phyloP scores from a whole-genome alignment of 306 rosid genomes.

The Citrullus mucosospermus region DNA sequence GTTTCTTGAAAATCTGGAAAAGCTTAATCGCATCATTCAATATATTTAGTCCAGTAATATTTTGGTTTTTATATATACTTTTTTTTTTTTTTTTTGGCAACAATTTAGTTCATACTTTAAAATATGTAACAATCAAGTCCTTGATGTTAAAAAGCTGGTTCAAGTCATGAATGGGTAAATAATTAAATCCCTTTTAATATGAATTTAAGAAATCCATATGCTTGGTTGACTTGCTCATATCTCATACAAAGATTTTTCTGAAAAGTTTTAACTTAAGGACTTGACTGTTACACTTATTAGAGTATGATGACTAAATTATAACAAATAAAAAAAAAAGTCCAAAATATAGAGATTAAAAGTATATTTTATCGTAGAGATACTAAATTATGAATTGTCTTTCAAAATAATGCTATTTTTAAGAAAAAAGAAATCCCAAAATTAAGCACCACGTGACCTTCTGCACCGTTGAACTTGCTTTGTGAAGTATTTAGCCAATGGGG shows the following conservation, averaged over 20 bases:
- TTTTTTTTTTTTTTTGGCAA: background rate
- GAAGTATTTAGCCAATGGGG: constrained; percentile 36
- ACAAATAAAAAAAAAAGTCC: background rate
- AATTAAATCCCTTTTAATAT: background rate
- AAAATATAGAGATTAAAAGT: background rate
- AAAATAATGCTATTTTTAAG: background rate
- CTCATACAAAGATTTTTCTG: background rate
- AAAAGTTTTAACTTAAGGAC: background rate
- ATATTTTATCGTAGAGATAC: background rate
- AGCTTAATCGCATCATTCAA: background rate
- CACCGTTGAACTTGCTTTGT: constrained; percentile 17
- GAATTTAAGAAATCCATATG: background rate
- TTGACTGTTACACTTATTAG: background rate
- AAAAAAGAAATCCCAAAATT: background rate
- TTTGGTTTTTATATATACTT: background rate
- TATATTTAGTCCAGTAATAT: background rate
- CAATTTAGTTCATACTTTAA: background rate
- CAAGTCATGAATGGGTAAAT: background rate
- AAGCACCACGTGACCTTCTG: constrained; percentile 13
- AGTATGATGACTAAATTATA: background rate
- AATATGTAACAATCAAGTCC: constrained; percentile 1
- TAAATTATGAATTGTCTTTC: background rate
- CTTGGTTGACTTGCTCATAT: background rate
- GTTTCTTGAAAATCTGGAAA: background rate
- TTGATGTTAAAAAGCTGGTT: background rate